Evolutionary conservation across 768 basidiomycete species (phyloP).

Genomic region (Calocybe cyanea): DNA sequence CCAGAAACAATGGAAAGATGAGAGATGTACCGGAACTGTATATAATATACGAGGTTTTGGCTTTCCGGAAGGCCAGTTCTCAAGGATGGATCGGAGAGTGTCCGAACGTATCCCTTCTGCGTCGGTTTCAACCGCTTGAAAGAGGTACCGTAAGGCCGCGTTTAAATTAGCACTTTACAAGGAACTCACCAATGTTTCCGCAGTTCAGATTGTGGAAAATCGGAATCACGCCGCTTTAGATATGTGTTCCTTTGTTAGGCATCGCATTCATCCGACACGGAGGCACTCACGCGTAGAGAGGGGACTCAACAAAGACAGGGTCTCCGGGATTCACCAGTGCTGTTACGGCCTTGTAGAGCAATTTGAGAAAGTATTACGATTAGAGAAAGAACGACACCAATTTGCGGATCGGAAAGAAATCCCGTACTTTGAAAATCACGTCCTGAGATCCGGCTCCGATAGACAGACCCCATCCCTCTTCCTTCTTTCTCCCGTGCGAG

Average conservation of each 20-base stretch:
- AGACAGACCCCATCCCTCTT: constrained; percentile 71
- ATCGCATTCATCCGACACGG: constrained; percentile 1
- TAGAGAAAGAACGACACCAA: background rate
- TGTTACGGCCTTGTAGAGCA: constrained; percentile 50
- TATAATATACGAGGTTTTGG: constrained; percentile 73
- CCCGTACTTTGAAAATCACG: constrained; percentile 63
- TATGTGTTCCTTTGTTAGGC: background rate
- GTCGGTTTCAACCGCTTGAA: constrained; percentile 67
- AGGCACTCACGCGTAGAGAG: constrained; percentile 61
- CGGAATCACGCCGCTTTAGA: constrained; percentile 57
- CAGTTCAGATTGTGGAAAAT: constrained; percentile 49
- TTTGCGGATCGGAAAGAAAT: background rate
- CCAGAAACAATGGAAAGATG: background rate
- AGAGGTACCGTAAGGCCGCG: background rate
- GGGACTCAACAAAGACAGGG: constrained; percentile 74
- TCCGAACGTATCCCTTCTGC: constrained; percentile 56
- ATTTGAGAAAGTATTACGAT: background rate
- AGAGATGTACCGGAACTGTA: constrained; percentile 65
- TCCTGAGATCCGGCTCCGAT: constrained; percentile 89
- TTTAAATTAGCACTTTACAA: background rate
- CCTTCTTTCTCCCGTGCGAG: constrained; percentile 58
- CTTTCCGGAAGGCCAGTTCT: constrained; percentile 66
- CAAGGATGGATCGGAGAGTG: constrained; percentile 56
- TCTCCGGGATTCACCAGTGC: constrained; percentile 76
- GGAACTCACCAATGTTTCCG: constrained; percentile 51